Evolutionary conservation across 2,329 filamentous ascomycete species (phyloP), one percentile per base, ranked within the genome.

Genomic region (Xylaria hypoxylon): DNA sequence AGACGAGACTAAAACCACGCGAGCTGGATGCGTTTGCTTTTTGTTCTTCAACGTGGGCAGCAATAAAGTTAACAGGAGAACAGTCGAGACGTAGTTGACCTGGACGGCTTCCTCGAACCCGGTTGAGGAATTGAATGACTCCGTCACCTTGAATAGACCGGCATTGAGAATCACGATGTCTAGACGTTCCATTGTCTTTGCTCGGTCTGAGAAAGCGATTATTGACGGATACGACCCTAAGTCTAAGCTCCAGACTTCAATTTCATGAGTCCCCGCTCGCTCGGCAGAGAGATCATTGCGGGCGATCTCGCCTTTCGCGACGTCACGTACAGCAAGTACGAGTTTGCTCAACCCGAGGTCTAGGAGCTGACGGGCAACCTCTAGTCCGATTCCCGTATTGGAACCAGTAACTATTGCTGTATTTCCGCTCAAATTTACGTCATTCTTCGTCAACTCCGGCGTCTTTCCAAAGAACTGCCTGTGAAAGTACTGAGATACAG

Each of bases 1-100:
- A 4, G 75, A 77, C 22, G 68, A 70, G 17, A 76, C 71, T 13
- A 77, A 65, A 4, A 70, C 71, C 10, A 77, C 11, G 3, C 56
- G 65, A 3, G 42, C 31, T 57, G 67, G 64, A 7, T 19, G 13
- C 1, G 1, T 4, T 1, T 5, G 10, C 31, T 8, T 56, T 10
- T 59, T 48, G 0, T 56, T 74, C 59, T 80, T 80, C 1, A 86
- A 73, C 28, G 80, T 80, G 0, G 83, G 84, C 0, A 87, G 69
- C 5, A 87, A 58, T 0, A 85, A 74, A 0, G 85, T 70, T 0
- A 78, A 79, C 0, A 87, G 75, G 0, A 87, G 73, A 6, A 83
- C 78, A 0, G 82, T 87, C 22, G 78, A 82, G 61, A 87, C 77
- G 13, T 85, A 84, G 64, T 88, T 87, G 47, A 83, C 79, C 0